These are phyloP conservation scores for Pisolithus marmoratus DNA, from an alignment of 768 basidiomycete genomes.

Conservation along the genomic window DNA sequence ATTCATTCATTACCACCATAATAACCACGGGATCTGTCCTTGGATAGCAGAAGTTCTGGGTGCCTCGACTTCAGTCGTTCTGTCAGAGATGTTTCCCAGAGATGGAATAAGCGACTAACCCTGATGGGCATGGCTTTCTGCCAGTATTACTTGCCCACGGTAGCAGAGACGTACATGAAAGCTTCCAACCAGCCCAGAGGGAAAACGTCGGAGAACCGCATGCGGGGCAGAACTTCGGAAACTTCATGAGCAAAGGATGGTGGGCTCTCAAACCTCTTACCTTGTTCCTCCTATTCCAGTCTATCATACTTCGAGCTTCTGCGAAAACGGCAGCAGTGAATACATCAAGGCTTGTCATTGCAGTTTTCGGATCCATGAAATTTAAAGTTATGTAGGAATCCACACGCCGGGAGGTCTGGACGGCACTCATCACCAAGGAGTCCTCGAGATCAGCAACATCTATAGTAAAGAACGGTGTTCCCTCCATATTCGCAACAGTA, in stretches of 20 bases:
- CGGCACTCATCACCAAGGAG: conserved; percentile 35
- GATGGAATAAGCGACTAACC: conserved; percentile 39
- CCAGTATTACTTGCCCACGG: conserved; percentile 68
- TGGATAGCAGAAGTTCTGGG: conserved; percentile 84
- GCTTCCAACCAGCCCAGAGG: conserved; percentile 96
- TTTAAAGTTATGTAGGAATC: conserved; percentile 36
- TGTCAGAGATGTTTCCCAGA: conserved; percentile 6
- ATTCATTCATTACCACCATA: conserved; percentile 77
- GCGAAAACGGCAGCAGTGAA: conserved; percentile 77
- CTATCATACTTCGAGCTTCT: conserved; percentile 71
- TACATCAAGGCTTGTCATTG: conserved; percentile 49
- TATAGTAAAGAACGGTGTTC: conserved; percentile 82
- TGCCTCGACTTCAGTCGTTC: conserved; percentile 52
- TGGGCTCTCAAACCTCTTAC: conserved; percentile 30
- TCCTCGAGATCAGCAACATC: conserved; percentile 58
- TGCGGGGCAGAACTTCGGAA: conserved; percentile 75
- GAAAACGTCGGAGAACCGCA: conserved; percentile 81
- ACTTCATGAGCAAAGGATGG: background rate
- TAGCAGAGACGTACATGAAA: conserved; percentile 68
- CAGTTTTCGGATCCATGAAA: conserved; percentile 64
- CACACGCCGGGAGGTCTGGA: conserved; percentile 32
- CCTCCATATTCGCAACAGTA: conserved; percentile 57
- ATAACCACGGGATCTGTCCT: conserved; percentile 89
- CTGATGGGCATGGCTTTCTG: conserved; percentile 64
- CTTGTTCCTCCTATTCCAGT: conserved; percentile 92